A percentile compares a stretch with the other conserved stretches of the same genome.
phyloP scores from a whole-genome alignment of 768 basidiomycete species.

The Pulveroboletus ravenelii region DNA sequence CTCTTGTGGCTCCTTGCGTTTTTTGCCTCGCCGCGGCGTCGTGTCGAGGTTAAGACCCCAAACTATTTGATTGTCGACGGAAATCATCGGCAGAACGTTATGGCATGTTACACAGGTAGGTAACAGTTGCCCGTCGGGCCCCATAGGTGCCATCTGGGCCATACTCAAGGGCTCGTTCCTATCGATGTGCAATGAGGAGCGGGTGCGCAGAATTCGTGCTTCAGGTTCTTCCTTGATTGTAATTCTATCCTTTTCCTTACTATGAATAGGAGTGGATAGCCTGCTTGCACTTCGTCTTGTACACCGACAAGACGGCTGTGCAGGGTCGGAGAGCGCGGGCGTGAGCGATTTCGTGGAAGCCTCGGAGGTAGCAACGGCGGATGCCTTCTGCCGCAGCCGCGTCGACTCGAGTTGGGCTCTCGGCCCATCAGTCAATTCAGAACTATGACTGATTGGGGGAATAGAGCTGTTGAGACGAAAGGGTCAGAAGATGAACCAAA shows the following conservation, averaged over 20 bases:
- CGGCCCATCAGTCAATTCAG: conserved; percentile 19
- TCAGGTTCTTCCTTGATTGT: conserved; percentile 48
- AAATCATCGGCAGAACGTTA: conserved; percentile 70
- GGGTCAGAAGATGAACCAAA: conserved; percentile 9
- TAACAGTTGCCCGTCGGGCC: conserved; percentile 60
- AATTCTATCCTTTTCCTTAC: conserved; percentile 37
- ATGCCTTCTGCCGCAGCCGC: conserved; percentile 54
- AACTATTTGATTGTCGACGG: conserved; percentile 68
- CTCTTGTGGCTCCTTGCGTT: conserved; percentile 59
- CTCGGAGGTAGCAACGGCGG: conserved; percentile 40
- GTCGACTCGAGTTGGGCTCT: conserved; percentile 45
- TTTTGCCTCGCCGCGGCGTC: conserved; percentile 42
- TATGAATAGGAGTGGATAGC: conserved; percentile 27
- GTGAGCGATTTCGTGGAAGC: conserved; percentile 41
- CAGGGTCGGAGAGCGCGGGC: conserved; percentile 27
- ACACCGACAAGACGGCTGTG: conserved; percentile 25
- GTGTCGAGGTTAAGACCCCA: conserved; percentile 61
- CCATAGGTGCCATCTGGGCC: conserved; percentile 43
- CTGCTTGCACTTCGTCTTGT: conserved; percentile 29
- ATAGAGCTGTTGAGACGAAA: conserved; percentile 15
- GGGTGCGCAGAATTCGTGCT: conserved; percentile 46
- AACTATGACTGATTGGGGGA: conserved; percentile 28
- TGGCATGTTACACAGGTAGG: conserved; percentile 70
- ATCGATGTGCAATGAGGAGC: conserved; percentile 37
- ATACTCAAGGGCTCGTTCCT: conserved; percentile 36